Evolutionary conservation across 208 protist species (phyloP), one percentile per base, ranked within the genome.

Genomic region (Leishmania mexicana): DNA sequence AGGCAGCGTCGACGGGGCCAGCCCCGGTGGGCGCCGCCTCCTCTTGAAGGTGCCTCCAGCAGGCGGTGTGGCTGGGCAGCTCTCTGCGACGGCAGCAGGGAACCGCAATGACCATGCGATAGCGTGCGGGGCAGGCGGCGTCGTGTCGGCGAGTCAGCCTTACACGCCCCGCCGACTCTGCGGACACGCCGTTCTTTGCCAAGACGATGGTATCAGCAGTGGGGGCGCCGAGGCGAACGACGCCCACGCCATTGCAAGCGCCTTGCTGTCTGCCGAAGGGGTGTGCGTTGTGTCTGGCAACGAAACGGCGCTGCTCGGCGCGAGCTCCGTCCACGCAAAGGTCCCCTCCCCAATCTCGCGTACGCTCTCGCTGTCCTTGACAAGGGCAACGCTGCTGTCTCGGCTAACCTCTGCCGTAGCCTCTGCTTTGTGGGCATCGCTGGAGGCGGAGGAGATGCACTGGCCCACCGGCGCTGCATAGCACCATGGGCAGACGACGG

Each of bases 341-440:
- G 21, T 19, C 31, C 31, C 35, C 13, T 17, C 78, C 40, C 21
- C 28, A 2, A 13, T 11, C 51, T 38, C 35, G 53, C 68, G 71
- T 19, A 28, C 67, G 62, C 42, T 68, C 19, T 42, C 49, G 21
- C 77, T 76, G 13, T 62, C 71, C 28, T 40, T 70, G 76, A 53
- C 67, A 17, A 15, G 51, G 1, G 35, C 8, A 53, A 51, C 78
- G 60, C 65, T n/a, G 67, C 28, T 62, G 21, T 67, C 62, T 31
- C 78, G 51, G 42, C 71, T 73, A 53, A 80, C 54, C 40, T 31
- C 57, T n/a, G 81, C 62, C 21, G 68, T 73, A 2, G 81, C 81
- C 7, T 85, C 81, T 0, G 71, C 81, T 40, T 38, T 85, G 51
- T 85, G 81, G 81, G 75, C 65, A 28, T 80, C 76, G 3, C 60